A percentile compares a stretch with the other conserved stretches of the same genome.
phyloP scores from a whole-genome alignment of 441 rosid species.

The Pelargonium citronellum region DNA sequence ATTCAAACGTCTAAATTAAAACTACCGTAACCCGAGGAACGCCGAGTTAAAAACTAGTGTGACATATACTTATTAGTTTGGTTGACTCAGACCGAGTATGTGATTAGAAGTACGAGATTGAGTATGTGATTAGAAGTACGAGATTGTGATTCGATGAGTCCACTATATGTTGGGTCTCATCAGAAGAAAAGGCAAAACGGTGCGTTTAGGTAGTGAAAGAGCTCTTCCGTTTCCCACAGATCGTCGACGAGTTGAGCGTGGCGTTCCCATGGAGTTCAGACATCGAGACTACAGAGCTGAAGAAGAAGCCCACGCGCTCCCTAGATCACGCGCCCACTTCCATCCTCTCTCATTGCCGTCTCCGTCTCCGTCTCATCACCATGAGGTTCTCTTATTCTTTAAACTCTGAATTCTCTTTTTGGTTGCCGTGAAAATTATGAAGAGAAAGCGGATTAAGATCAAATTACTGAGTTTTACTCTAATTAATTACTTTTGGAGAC shows the following conservation, averaged over 20 bases:
- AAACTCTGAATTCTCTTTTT: background rate
- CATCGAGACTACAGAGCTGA: slow-evolving; percentile 52
- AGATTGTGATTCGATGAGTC: too few relatives aligned
- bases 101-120: too few relatives aligned
- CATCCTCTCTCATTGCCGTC: slow-evolving; percentile 60
- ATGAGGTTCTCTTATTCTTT: slow-evolving; percentile 17
- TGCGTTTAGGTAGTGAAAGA: too few relatives aligned
- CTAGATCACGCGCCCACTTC: slow-evolving; percentile 37
- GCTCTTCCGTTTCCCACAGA: background rate
- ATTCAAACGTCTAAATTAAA: too few relatives aligned
- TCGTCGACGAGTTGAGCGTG: background rate
- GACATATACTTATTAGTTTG: too few relatives aligned
- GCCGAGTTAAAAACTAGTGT: too few relatives aligned
- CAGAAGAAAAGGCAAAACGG: too few relatives aligned
- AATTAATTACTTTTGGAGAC: background rate
- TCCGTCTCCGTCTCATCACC: slow-evolving; percentile 27
- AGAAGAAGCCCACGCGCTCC: slow-evolving; percentile 40
- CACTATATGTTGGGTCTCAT: too few relatives aligned
- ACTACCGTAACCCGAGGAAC: too few relatives aligned
- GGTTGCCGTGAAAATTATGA: background rate
- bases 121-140: too few relatives aligned
- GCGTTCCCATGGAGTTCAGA: slow-evolving; percentile 59
- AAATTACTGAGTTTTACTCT: background rate
- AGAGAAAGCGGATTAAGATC: background rate
- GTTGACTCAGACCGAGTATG: too few relatives aligned